Conservation (phyloP, 2,329 filamentous ascomycete species). For the Aspergillus uvarum region DNA sequence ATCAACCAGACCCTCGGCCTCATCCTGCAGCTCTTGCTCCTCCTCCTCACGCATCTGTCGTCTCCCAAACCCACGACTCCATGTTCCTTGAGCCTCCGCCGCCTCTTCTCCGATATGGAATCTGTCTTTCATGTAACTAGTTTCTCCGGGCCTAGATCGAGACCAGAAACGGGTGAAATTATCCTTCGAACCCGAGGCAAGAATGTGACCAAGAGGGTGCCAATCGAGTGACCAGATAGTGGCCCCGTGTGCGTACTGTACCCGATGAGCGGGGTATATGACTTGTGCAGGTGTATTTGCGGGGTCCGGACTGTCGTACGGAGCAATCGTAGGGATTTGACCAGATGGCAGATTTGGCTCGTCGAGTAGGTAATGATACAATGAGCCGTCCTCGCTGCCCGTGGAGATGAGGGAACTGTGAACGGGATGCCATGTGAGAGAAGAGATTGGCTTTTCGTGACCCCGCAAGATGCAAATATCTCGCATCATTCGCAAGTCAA, state of each 20-base stretch:
- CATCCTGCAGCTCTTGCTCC: constrained; percentile 89
- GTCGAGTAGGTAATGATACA: constrained; percentile 93
- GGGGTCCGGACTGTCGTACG: constrained; percentile 82
- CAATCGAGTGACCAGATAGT: constrained; percentile 98
- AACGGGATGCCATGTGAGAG: constrained; percentile 88
- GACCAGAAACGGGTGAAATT: constrained; percentile 97
- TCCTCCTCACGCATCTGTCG: constrained; percentile 86
- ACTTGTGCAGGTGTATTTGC: constrained; percentile 78
- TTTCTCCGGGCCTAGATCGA: constrained; percentile 81
- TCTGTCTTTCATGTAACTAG: constrained; percentile 80
- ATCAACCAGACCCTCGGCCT: constrained; percentile 87
- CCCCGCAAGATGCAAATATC: constrained; percentile 91
- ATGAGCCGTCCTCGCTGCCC: constrained; percentile 82
- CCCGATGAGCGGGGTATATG: constrained; percentile 85
- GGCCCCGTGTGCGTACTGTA: constrained; percentile 87
- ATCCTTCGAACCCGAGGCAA: constrained; percentile 94
- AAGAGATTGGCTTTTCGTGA: constrained; percentile 94
- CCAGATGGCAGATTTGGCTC: constrained; percentile 84
- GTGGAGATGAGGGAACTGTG: constrained; percentile 87
- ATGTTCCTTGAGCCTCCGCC: constrained; percentile 92
- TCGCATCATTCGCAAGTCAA: constrained; percentile 97
- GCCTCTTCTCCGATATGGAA: constrained; percentile 95
- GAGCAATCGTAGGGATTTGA: constrained; percentile 68
- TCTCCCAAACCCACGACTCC: constrained; percentile 75
- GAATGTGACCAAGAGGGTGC: constrained; percentile 93